Evolutionary conservation across 2,329 filamentous ascomycete species (phyloP), one percentile per base, ranked within the genome.

Genomic region (Chaetoscypha palmicola): DNA sequence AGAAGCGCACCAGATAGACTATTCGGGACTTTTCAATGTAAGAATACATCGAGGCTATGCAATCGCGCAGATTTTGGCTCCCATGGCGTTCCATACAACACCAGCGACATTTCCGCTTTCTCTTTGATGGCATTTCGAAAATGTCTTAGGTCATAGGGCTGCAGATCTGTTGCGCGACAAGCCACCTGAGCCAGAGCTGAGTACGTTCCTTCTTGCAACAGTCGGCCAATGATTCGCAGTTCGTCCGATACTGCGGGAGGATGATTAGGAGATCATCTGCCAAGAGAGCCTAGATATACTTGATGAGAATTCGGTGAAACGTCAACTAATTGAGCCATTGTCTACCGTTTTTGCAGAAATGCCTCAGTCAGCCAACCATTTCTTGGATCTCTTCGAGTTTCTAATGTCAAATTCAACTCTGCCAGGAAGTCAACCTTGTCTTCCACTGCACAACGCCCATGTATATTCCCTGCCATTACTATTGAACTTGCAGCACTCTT

Each of bases 1-100:
- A 73, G 58, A 71, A 69, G 43, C 69, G 66, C 49, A 62, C 72
- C 63, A 54, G 69, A 69, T 57, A 54, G 53, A 40, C 50, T 28
- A 41, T 24, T 47, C 21, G 47, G 44, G 36, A 39, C 36, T 40
- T 30, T 38, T 50, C 32, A 43, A 49, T 58, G 52, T 58, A 58
- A 52, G 46, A 56, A 55, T 53, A 50, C 42, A 45, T 50, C 48
- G 51, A 36, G 54, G 54, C 51, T 50, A 48, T 54, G 50, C 46
- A 39, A 34, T 45, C 7, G 24, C 24, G 7, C 24, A 28, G n/a
- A n/a, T n/a, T n/a, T n/a, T n/a, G n/a, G n/a, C n/a, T n/a, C n/a
- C n/a, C n/a, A n/a, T n/a, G n/a, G n/a, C n/a, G n/a, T n/a, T n/a
- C n/a, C n/a, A n/a, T n/a, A n/a, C n/a, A n/a, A n/a, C n/a, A n/a